Evolutionary conservation across 75 land plant genomes (phyloP).

Genomic region (Ceratopteris richardii): DNA sequence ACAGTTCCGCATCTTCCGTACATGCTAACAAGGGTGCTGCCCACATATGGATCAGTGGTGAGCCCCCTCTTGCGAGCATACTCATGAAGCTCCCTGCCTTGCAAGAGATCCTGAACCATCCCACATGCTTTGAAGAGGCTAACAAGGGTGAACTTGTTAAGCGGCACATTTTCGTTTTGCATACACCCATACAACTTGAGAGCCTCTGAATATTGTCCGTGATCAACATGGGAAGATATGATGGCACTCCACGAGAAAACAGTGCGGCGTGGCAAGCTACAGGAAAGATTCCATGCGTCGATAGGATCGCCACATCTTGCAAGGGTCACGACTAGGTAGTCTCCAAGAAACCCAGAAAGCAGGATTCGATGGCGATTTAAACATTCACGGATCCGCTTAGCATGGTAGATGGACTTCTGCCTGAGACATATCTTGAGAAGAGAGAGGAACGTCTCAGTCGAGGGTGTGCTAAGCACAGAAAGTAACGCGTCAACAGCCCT

Average conservation of each 20-base stretch:
- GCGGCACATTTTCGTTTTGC: constrained; percentile 19
- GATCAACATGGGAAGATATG: constrained; percentile 9
- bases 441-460: too few relatives aligned
- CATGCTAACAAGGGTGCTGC: constrained; percentile 18
- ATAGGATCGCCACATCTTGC: neutral
- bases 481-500: too few relatives aligned
- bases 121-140: constrained; percentile 34
- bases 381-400: too few relatives aligned
- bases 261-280: constrained; percentile 6
- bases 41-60: constrained; percentile 9
- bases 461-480: too few relatives aligned
- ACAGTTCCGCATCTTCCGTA: constrained; percentile 11
- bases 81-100: constrained; percentile 30
- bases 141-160: constrained; percentile 15
- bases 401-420: too few relatives aligned
- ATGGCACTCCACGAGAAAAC: constrained; percentile 24
- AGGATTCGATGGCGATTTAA: neutral
- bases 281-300: neutral
- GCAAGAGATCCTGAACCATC: constrained; percentile 7
- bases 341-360: neutral
- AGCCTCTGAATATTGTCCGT: constrained; percentile 10
- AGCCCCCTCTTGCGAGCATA: constrained; percentile 11
- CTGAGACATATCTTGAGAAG: too few relatives aligned
- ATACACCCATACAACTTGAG: constrained; percentile 16
- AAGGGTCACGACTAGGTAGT: neutral